Percentiles rank a stretch among this genome's conserved stretches.
These are phyloP conservation scores for Diplogelasinospora grovesii DNA, from an alignment of 495 filamentous ascomycete species.

Conservation along the genomic window DNA sequence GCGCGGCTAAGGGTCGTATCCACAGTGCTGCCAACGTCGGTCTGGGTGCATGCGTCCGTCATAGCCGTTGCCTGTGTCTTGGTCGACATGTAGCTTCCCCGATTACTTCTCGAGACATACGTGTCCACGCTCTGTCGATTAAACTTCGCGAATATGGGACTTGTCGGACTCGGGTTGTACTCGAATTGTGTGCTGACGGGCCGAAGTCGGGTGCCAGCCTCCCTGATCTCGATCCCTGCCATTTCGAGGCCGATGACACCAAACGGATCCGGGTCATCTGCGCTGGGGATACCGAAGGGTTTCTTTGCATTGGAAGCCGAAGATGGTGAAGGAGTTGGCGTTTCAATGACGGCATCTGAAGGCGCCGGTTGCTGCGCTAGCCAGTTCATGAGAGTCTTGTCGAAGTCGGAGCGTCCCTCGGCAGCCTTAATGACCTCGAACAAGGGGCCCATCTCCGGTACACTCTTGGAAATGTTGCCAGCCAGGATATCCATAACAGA, in stretches of 20 bases:
- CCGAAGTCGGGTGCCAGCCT: constrained; percentile 66
- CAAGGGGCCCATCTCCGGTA: constrained; percentile 57
- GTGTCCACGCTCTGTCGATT: constrained; percentile 64
- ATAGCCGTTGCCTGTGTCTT: constrained; percentile 53
- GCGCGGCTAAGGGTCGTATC: constrained; percentile 43
- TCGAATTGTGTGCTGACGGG: constrained; percentile 72
- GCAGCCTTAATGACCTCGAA: constrained; percentile 79
- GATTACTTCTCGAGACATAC: constrained; percentile 53
- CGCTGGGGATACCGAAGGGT: constrained; percentile 69
- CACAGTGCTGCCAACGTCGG: constrained; percentile 44
- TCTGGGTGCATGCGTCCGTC: constrained; percentile 49
- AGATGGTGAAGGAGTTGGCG: constrained; percentile 29
- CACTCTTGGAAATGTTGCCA: constrained; percentile 65
- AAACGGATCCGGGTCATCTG: constrained; percentile 79
- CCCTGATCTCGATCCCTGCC: constrained; percentile 77
- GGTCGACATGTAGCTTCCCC: constrained; percentile 55
- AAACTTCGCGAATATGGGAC: constrained; percentile 66
- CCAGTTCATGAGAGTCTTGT: constrained; percentile 46
- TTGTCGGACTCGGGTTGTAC: constrained; percentile 67
- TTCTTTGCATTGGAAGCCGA: constrained; percentile 15
- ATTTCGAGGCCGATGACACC: constrained; percentile 80
- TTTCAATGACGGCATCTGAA: constrained; percentile 60
- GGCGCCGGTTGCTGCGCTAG: constrained; percentile 57
- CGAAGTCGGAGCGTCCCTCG: constrained; percentile 69
- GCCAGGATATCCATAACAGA: constrained; percentile 74